phyloP scores from a whole-genome alignment of 1,284 basidiomycete genomes.

The Ceratobasidium sp. region DNA sequence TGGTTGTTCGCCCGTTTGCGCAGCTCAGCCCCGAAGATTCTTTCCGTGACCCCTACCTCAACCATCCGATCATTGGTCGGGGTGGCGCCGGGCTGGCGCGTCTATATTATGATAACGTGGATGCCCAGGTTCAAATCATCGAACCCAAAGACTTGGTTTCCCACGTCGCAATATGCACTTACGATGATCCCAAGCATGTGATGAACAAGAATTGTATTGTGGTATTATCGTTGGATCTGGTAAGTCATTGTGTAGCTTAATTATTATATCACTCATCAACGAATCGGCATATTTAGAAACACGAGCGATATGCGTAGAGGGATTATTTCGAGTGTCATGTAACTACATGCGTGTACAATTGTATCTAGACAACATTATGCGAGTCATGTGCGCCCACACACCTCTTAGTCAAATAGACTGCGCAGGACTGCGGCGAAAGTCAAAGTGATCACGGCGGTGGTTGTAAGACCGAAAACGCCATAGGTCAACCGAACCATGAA shows the following conservation, averaged over 20 bases:
- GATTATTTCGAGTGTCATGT: too few species aligned
- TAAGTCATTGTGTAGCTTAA: neutral
- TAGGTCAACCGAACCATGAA: too few species aligned
- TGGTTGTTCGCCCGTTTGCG: neutral
- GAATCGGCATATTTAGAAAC: too few species aligned
- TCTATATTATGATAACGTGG: neutral
- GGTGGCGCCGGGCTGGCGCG: neutral
- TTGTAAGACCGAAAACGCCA: too few species aligned
- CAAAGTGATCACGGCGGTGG: too few species aligned
- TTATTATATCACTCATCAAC: neutral
- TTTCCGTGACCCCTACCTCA: neutral
- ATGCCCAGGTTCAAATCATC: neutral
- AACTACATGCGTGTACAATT: too few species aligned
- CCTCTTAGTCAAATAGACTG: too few species aligned
- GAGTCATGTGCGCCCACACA: too few species aligned
- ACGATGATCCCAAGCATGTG: neutral
- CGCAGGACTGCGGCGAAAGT: too few species aligned
- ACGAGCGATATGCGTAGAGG: too few species aligned
- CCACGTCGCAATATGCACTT: neutral
- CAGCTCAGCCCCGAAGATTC: neutral
- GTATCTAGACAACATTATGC: neutral
- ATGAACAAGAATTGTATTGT: neutral
- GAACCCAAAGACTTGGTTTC: neutral
- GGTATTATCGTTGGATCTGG: neutral
- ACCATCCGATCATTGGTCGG: neutral